Percentiles rank a stretch among this genome's conserved stretches.
Evolutionary conservation across 2,329 filamentous ascomycete species (phyloP).

Genomic region (Fusarium nisikadoi): DNA sequence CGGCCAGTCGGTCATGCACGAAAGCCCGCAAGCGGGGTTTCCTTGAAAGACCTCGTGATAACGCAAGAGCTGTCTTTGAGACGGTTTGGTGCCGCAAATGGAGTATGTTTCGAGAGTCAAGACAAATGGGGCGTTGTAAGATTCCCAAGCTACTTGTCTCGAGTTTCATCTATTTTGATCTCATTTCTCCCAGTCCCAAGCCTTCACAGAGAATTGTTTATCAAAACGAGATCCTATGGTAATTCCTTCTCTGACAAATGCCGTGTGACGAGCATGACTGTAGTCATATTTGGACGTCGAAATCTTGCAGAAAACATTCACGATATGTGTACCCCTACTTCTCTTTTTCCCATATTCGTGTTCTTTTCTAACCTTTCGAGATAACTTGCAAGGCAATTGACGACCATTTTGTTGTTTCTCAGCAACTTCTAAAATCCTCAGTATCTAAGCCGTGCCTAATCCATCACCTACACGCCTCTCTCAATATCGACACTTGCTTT

Average conservation of each 20-base stretch:
- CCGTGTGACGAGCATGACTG: constrained; percentile 11
- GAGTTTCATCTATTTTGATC: not conserved
- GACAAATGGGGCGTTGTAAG: not conserved
- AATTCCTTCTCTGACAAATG: not conserved
- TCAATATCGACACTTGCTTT: not conserved
- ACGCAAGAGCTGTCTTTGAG: not conserved
- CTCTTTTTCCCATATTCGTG: not conserved
- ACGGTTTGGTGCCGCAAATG: constrained; percentile 11
- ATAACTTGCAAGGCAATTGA: not conserved
- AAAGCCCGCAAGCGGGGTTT: constrained; percentile 5
- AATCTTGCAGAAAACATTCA: constrained; percentile 32
- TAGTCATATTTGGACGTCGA: not conserved
- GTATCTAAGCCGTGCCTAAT: not conserved
- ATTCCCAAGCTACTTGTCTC: not conserved
- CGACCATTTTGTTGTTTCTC: not conserved
- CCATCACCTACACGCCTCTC: not conserved
- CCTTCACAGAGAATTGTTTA: not conserved
- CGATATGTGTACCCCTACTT: constrained; percentile 4
- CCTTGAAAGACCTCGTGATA: constrained; percentile 6
- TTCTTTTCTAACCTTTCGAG: not conserved
- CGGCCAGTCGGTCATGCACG: not conserved
- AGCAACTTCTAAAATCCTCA: not conserved
- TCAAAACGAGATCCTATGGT: not conserved
- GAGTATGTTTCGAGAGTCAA: not conserved
- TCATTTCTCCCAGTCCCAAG: not conserved